phyloP scores from a whole-genome alignment of 768 basidiomycete species.

The Trametes punicea region DNA sequence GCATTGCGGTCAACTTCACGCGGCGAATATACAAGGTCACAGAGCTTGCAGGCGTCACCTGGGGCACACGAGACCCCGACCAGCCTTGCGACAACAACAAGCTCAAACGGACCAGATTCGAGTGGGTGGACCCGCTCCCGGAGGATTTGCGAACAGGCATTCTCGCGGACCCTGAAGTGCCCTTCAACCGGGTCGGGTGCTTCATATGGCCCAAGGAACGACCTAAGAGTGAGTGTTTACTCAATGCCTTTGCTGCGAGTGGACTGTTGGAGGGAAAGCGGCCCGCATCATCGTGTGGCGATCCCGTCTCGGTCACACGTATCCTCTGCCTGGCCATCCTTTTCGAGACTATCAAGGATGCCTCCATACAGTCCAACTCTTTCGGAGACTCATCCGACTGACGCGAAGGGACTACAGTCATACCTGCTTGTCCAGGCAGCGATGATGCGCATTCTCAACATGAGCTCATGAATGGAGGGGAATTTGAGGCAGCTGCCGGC shows the following conservation, averaged over 20 bases:
- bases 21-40: conserved; percentile 51
- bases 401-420: conserved; percentile 4
- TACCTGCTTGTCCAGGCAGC: not conserved
- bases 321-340: no score
- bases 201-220: conserved; percentile 45
- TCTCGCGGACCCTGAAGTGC: conserved; percentile 37
- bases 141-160: conserved; percentile 41
- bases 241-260: no score
- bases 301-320: no score
- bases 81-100: conserved; percentile 30
- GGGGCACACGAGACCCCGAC: conserved; percentile 47
- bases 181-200: conserved; percentile 43
- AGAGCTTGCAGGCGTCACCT: conserved; percentile 55
- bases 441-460: not conserved
- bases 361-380: no score
- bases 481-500: conserved; percentile 27
- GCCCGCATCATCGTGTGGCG: no score
- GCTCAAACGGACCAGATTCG: conserved; percentile 46
- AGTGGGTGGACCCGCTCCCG: conserved; percentile 46
- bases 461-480: conserved; percentile 13
- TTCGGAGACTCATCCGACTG: not conserved
- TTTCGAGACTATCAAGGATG: no score
- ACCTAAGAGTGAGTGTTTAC: conserved; percentile 20
- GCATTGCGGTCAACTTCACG: conserved; percentile 50
- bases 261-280: no score